Percentiles rank a stretch among this genome's conserved stretches.
Evolutionary conservation across 1,284 basidiomycete species (phyloP).

Genomic region (Tetrapyrgos nigripes): DNA sequence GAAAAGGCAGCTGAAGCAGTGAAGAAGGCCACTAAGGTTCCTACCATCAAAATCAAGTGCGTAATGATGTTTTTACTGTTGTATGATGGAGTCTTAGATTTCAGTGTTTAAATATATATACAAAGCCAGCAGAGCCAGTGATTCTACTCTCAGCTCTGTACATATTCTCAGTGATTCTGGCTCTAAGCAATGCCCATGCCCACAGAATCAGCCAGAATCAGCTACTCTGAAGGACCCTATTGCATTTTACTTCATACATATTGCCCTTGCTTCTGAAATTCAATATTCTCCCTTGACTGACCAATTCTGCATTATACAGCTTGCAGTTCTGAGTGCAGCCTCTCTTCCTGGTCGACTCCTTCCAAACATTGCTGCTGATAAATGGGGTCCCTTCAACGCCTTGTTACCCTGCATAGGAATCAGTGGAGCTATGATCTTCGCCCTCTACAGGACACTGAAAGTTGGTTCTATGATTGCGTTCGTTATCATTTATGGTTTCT

Average conservation of each 20-base stretch:
- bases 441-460: conserved; percentile 37
- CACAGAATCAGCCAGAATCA: no score
- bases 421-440: conserved; percentile 37
- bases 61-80: no score
- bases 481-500: conserved; percentile 44
- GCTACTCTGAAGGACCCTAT: conserved; percentile 26
- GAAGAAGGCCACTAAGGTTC: no score
- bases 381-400: conserved; percentile 35
- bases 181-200: no score
- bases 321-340: conserved; percentile 37
- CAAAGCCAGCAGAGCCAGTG: no score
- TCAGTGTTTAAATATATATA: no score
- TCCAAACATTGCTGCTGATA: conserved; percentile 24
- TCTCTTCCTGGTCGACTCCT: conserved; percentile 36
- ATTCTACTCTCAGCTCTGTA: no score
- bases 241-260: conserved; percentile 30
- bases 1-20: no score
- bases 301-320: conserved; percentile 20
- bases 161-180: no score
- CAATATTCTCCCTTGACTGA: background rate
- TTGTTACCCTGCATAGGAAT: conserved; percentile 25
- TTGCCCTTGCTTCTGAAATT: conserved; percentile 3
- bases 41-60: no score
- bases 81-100: no score
- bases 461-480: conserved; percentile 36